Base-by-base conservation (phyloP, 768 basidiomycete species). In the Hemileccinum impolitum region DNA sequence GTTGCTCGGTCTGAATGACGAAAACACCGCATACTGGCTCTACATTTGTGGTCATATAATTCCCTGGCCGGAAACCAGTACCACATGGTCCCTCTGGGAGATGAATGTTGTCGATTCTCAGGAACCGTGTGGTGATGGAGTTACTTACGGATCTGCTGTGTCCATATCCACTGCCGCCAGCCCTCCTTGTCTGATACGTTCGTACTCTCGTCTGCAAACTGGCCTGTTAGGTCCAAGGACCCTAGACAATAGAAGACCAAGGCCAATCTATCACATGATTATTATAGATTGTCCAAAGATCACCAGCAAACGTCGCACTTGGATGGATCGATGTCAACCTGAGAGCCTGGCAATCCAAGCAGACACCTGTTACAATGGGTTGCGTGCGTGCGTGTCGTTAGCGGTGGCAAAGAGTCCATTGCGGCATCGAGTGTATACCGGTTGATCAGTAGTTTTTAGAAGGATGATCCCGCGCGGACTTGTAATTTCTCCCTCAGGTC, bases 81-180 rank as follows among this genome's bases (percentile, higher is more conserved):
- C 81, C 87, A 65, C 75, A 71, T 45, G 65, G 66, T 14, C 85
- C 84, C 17, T 63, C 85, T 87, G 56, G 28, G 30, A 37, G 26
- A 39, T 28, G 28, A 32, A 41, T 30, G 8, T 17, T 39, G 21
- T 55, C 44, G 48, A 9, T 42, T 21, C n/a, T 30, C 43, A 18
- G 31, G n/a, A 34, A 28, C 25, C 18, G n/a, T 21, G 45, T 26
- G 31, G 31, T 39, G 17, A 51, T 19, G 40, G 36, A 50, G 58
- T 19, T 42, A 43, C 54, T 54, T 44, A 87, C 90, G 69, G 37
- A 76, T 79, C 56, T 96, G 90, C 64, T 94, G 85, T 18, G 75
- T 78, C 91, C 94, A 99, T 41, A 98, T 79, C 94, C 94, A 97
- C 47, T 81, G 74, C 40, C 71, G 71, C 86, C 88, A 95, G 0